Conservation (phyloP, 1,284 basidiomycete species). For the Veloporphyrellus conicus region DNA sequence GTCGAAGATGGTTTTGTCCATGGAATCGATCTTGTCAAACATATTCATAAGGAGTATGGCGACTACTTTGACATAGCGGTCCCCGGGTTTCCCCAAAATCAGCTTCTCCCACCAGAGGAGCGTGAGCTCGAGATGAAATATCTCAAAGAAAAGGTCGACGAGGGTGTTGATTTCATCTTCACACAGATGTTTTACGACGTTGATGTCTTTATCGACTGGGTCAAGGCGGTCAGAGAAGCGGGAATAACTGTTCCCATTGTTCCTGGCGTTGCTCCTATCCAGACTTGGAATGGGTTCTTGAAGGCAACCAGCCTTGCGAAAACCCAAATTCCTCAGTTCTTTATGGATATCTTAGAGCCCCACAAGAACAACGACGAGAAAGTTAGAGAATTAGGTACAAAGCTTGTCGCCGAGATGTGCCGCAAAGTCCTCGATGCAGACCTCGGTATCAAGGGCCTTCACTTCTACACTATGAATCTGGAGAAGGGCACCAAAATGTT, state of each 20-base stretch:
- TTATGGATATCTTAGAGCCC: conserved; percentile 81
- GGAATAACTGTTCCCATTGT: conserved; percentile 94
- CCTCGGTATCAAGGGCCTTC: conserved; percentile 81
- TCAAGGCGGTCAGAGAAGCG: conserved; percentile 73
- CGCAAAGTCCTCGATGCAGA: conserved; percentile 71
- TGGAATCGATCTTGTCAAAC: conserved; percentile 85
- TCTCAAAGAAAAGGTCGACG: conserved; percentile 85
- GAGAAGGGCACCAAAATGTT: conserved; percentile 94
- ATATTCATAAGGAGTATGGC: conserved; percentile 77
- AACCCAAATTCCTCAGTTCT: conserved; percentile 76
- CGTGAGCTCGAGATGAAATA: conserved; percentile 80
- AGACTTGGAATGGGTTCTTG: conserved; percentile 96
- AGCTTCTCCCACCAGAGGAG: conserved; percentile 64
- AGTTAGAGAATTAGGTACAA: conserved; percentile 84
- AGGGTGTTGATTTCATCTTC: conserved; percentile 87
- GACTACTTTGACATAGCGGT: conserved; percentile 95
- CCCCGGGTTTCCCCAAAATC: conserved; percentile 82
- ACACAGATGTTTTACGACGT: conserved; percentile 96
- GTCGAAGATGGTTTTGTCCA: conserved; percentile 86
- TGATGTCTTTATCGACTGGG: conserved; percentile 82
- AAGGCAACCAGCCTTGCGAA: conserved; percentile 87
- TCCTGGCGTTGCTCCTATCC: conserved; percentile 95
- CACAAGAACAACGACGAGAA: conserved; percentile 90
- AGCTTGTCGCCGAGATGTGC: conserved; percentile 87
- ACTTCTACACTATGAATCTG: conserved; percentile 98